Conservation (phyloP, 148 eudicot species). For the Rhododendron henanense region DNA sequence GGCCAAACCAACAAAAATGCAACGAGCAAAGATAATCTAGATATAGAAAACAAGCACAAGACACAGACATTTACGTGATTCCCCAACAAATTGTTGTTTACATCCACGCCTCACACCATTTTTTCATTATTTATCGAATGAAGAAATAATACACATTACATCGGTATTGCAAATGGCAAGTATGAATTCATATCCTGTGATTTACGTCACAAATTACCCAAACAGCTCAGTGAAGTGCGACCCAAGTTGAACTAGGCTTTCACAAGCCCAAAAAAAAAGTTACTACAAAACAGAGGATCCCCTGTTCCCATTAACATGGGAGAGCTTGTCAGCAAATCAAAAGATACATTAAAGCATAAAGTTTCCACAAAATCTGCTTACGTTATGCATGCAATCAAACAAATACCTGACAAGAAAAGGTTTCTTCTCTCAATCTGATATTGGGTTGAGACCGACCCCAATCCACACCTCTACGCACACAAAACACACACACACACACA, state of each 20-base stretch:
- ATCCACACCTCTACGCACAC: too few species aligned
- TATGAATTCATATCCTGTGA: background rate
- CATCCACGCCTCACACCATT: background rate
- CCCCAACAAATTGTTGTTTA: background rate
- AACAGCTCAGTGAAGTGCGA: too few species aligned
- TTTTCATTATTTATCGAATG: background rate
- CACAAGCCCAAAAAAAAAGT: too few species aligned
- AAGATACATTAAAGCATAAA: slow-evolving; percentile 10
- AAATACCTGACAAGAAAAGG: slow-evolving; percentile 1
- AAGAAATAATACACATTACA: too few species aligned
- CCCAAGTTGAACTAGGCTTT: too few species aligned
- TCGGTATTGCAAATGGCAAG: too few species aligned
- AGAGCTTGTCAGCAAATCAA: background rate
- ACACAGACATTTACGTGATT: background rate
- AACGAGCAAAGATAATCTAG: background rate
- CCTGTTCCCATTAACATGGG: background rate
- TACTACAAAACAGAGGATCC: background rate
- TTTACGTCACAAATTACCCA: background rate
- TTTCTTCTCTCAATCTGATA: background rate
- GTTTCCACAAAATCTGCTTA: background rate
- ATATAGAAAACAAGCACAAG: background rate
- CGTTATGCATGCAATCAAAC: background rate
- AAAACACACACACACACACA: too few species aligned
- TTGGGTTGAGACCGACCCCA: too few species aligned
- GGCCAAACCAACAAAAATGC: background rate